Evolutionary conservation across 495 filamentous ascomycete genomes (phyloP).

Genomic region (Cercophora newfieldiana): DNA sequence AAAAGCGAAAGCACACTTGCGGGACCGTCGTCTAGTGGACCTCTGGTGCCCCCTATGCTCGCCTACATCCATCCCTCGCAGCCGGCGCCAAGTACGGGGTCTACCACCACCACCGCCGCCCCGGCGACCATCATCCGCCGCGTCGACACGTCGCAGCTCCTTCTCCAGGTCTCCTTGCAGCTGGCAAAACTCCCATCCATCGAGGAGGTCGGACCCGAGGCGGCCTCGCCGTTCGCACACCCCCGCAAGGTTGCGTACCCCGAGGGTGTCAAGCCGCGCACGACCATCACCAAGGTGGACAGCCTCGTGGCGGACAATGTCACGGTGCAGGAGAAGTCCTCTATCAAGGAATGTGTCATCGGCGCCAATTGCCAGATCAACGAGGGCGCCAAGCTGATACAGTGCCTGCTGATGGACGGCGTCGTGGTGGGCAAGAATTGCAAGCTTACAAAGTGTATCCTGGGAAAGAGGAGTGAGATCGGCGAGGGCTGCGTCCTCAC

Average conservation of each 20-base stretch:
- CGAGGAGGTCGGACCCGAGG: slow-evolving; percentile 59
- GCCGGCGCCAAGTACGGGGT: slow-evolving; percentile 15
- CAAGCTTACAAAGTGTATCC: slow-evolving; percentile 75
- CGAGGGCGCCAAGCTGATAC: slow-evolving; percentile 71
- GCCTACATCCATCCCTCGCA: slow-evolving; percentile 69
- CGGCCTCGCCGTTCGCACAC: slow-evolving; percentile 70
- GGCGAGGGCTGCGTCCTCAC: slow-evolving; percentile 73
- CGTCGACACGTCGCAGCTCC: slow-evolving; percentile 79
- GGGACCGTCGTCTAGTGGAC: slow-evolving; percentile 34
- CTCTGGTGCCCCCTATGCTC: slow-evolving; percentile 69
- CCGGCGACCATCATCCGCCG: slow-evolving; percentile 67
- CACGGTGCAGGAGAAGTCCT: slow-evolving; percentile 74
- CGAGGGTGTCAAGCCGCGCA: slow-evolving; percentile 69
- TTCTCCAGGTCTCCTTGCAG: slow-evolving; percentile 77
- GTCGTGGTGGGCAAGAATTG: slow-evolving; percentile 75
- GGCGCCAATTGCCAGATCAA: slow-evolving; percentile 83
- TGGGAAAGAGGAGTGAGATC: slow-evolving; percentile 73
- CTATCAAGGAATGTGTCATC: slow-evolving; percentile 87
- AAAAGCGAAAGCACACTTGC: slow-evolving; percentile 24
- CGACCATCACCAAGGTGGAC: slow-evolving; percentile 73
- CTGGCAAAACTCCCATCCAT: slow-evolving; percentile 74
- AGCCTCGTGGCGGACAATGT: slow-evolving; percentile 82
- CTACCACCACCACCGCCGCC: slow-evolving; percentile 17
- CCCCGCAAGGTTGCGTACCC: slow-evolving; percentile 76
- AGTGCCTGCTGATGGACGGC: slow-evolving; percentile 90